Evolutionary conservation across 768 basidiomycete species (phyloP).

Genomic region (Leucosporidium yakuticum): DNA sequence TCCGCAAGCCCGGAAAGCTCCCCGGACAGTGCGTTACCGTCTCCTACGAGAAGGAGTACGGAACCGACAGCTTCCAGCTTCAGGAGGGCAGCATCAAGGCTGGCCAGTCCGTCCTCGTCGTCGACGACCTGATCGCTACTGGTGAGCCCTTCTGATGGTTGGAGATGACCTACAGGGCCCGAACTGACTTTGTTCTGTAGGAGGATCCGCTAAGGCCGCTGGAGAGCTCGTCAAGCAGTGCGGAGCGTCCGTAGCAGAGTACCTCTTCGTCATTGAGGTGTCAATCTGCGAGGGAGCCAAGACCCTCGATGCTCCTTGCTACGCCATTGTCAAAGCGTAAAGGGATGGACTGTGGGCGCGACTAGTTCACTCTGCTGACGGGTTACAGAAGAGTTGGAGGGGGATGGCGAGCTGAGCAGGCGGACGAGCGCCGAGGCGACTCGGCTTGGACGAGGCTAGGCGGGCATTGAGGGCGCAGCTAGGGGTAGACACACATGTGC

Average conservation of each 20-base stretch:
- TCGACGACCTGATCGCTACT: constrained; percentile 95
- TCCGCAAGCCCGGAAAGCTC: constrained; percentile 89
- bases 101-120: constrained; percentile 74
- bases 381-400: no score
- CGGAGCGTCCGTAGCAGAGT: constrained; percentile 80
- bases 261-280: constrained; percentile 82
- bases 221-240: constrained; percentile 76
- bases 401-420: no score
- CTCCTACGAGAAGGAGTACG: constrained; percentile 72
- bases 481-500: no score
- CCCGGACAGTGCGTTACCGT: constrained; percentile 73
- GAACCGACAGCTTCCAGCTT: constrained; percentile 84
- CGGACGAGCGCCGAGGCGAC: no score
- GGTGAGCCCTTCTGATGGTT: constrained; percentile 50
- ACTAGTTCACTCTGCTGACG: no score
- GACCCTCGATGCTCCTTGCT: no score
- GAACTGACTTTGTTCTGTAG: constrained; percentile 44
- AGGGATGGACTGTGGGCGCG: no score
- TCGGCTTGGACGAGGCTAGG: no score
- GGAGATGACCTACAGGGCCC: no score
- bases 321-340: no score
- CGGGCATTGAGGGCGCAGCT: no score
- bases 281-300: no score
- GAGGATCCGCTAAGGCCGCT: constrained; percentile 88
- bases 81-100: constrained; percentile 75